Base-by-base conservation (phyloP, 768 basidiomycete genomes). In the Naganishia friedmannii region DNA sequence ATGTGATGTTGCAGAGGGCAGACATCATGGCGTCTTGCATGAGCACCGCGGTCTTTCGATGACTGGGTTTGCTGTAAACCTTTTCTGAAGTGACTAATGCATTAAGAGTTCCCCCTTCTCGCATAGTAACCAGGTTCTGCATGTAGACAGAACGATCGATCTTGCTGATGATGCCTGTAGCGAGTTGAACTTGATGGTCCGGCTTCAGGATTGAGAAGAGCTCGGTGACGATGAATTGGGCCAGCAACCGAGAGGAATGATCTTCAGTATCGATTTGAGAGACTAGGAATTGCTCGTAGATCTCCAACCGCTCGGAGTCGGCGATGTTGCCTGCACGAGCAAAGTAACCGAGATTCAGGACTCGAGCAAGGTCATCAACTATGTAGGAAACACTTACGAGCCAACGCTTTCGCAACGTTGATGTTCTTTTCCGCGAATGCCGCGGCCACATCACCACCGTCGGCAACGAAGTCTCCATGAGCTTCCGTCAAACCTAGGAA, bases 161-260 rank as follows among this genome's bases (percentile, higher is more conserved):
- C 17, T 63, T 63, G 23, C 60, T 42, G 37, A 78, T 69, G 12
- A 75, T 68, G 51, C 75, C 70, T 3, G 82, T 79, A 0, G 87
- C 88, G 0, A 86, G 81, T 9, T 85, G 82, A 39, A 90, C 77
- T 72, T 87, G 87, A 63, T 85, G 85, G 48, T 86, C 85, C 17
- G 87, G 88, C 5, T 87, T 84, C 0, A 88, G 73, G 29, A 84
- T 84, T 37, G 79, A 78, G 37, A 93, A 78, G 66, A 93, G 78
- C 0, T 86, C 84, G n/a, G 87, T 84, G n/a, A 86, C 80, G 65
- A 90, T 81, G 12, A 93, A 82, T 75, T 87, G 86, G 0, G 86
- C 85, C 55, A 93, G 79, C 2, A 86, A 79, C 21, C 87, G 84
- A 34, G 85, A 82, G 72, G 89, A 84, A 0, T 86, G 76, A 71